Evolutionary conservation across 768 basidiomycete species (phyloP), one percentile per base, ranked within the genome.

Genomic region (Hygrophoropsis aurantiaca): DNA sequence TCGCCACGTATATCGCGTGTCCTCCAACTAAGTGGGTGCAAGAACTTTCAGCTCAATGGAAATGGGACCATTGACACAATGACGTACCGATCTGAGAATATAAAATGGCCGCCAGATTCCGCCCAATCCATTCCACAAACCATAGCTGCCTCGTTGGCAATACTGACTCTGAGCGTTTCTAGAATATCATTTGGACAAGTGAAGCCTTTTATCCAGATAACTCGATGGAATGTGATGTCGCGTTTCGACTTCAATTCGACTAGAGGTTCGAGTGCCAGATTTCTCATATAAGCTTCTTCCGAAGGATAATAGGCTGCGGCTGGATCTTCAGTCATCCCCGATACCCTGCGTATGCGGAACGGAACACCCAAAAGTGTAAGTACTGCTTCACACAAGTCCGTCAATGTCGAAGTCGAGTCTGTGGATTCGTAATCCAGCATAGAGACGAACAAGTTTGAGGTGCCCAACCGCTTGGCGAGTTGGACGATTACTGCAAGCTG

Each of bases 61-160:
- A 33, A 21, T 34, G 21, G 24, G 13, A 13, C 16, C n/a, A 30
- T 24, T n/a, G 18, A 52, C 11, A 45, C 26, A n/a, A 42, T 3
- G 36, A 48, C 84, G 40, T 54, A 91, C 94, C 95, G 78, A 67
- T 97, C 95, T 15, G 94, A 97, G 70, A 97, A 98, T 55, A 97
- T 94, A 74, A 97, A 99, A 69, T 92, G 88, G 0, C 94, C 94
- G 53, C 93, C 90, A 59, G 94, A 89, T 67, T 99, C 94, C 10
- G 94, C 95, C 97, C 97, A 99, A 61, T 99, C 97, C 95, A 98
- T 98, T n/a, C 94, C 95, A 61, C 97, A 98, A 2, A 97, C 93
- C 91, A 99, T 92, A 0, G 94, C 91, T 3, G 97, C 97, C 55
- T 94, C 82, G 61, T 98, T 99, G 25, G 80, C 79, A 55, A 87